Evolutionary conservation across 1,284 basidiomycete species (phyloP).

Genomic region (Puccinia triticina): DNA sequence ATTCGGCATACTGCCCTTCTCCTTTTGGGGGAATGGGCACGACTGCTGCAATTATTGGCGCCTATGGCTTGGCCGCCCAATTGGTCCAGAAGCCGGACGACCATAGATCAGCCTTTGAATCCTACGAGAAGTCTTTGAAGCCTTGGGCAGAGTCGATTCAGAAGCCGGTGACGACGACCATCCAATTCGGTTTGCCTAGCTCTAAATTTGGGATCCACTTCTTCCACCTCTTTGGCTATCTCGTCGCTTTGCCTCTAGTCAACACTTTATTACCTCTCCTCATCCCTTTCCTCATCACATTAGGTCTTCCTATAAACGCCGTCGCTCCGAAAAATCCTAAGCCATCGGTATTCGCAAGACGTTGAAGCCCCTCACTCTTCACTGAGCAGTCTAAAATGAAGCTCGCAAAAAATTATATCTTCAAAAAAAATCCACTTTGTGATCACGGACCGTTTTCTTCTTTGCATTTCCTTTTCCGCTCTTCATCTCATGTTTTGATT

Average conservation of each 20-base stretch:
- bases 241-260: background rate
- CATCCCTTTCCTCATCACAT: background rate
- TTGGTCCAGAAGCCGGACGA: slow-evolving; percentile 39
- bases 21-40: slow-evolving; percentile 56
- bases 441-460: background rate
- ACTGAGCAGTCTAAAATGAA: background rate
- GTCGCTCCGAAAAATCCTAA: background rate
- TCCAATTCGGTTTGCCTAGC: background rate
- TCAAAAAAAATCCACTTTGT: too few species aligned
- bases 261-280: background rate
- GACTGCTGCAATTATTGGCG: slow-evolving; percentile 32
- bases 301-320: background rate
- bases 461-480: background rate
- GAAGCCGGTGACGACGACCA: slow-evolving; percentile 16
- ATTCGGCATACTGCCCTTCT: slow-evolving; percentile 55
- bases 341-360: background rate
- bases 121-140: slow-evolving; percentile 14
- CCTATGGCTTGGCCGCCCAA: slow-evolving; percentile 54
- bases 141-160: slow-evolving; percentile 16
- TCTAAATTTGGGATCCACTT: background rate
- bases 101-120: slow-evolving; percentile 8
- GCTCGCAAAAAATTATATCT: too few species aligned
- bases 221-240: background rate
- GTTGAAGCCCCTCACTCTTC: background rate
- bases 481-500: background rate